Base-by-base conservation (phyloP, 768 basidiomycete genomes). In the Melanogaster broomeanus region DNA sequence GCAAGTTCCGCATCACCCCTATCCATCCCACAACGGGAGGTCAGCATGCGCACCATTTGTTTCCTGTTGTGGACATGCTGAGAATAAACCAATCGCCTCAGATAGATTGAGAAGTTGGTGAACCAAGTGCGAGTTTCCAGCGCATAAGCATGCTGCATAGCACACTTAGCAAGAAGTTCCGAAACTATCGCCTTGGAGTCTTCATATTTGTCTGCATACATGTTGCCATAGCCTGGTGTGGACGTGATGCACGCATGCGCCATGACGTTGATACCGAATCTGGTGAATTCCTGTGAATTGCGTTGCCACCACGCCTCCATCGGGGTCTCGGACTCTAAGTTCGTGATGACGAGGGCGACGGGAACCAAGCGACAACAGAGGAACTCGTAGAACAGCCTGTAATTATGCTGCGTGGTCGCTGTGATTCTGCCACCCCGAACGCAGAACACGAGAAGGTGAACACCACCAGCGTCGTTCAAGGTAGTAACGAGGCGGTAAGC, bases 301-400 rank as follows among this genome's bases (percentile, higher is more conserved):
- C 57, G 48, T n/a, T 55, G 51, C 71, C 70, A 71, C 71, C 70
- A 71, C 6, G 13, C 31, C 25, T 71, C 71, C 68, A 71, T 71
- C 35, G 54, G 57, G 13, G 60, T 56, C 51, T 66, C 61, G 18
- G 60, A 54, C 50, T 75, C 76, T 9, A 77, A 51, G 44, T 76
- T 70, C 4, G 73, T 77, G 33, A 77, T 61, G 25, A 71, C 71
- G 15, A 78, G 51, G 3, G 73, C 63, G 35, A 71, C 65, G 3
- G 76, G 75, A 19, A 78, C 76, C 33, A 60, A 39, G 19, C 62
- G 53, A 28, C 60, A 58, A 46, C 76, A 77, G 35, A 77, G 65
- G 35, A 74, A 67, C 30, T 77, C 67, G 40, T 65, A 56, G 57
- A 75, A 74, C 0, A 74, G 47, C 24, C 55, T 53, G 59, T 74